phyloP scores from a whole-genome alignment of 352 stramenopile genomes.

The Phytopythium litorale region DNA sequence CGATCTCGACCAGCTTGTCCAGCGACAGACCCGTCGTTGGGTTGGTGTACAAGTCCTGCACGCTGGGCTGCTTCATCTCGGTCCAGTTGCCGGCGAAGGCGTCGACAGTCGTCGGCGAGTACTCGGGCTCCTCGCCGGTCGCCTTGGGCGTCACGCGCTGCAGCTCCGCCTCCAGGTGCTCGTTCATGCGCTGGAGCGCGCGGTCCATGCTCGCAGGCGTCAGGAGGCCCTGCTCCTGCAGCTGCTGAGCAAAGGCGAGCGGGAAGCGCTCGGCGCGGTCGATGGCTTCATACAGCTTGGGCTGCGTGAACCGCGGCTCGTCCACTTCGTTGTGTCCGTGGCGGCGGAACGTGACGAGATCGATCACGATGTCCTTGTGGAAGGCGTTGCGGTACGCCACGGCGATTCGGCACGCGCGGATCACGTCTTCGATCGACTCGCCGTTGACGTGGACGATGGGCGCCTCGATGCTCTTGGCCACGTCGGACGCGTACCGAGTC shows the following conservation, averaged over 20 bases:
- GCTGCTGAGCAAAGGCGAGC: constrained; percentile 62
- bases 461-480: constrained; percentile 78
- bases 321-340: constrained; percentile 91
- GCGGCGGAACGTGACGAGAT: constrained; percentile 79
- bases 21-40: constrained; percentile 47
- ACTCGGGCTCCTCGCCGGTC: constrained; percentile 21
- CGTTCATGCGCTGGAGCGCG: constrained; percentile 49
- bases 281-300: constrained; percentile 83
- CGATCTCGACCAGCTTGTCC: constrained; percentile 54
- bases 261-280: constrained; percentile 60
- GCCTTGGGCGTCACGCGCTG: constrained; percentile 28
- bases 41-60: constrained; percentile 52
- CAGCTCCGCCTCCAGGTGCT: constrained; percentile 67
- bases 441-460: constrained; percentile 89
- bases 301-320: constrained; percentile 86
- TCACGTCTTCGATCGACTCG: constrained; percentile 74
- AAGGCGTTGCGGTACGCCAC: constrained; percentile 83
- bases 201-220: constrained; percentile 52
- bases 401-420: constrained; percentile 67
- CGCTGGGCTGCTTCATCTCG: constrained; percentile 41
- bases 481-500: constrained; percentile 81
- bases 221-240: constrained; percentile 54
- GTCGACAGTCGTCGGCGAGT: constrained; percentile 63
- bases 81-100: constrained; percentile 76
- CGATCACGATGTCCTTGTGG: constrained; percentile 84